Base-by-base conservation (phyloP, 202 grass and related monocot genomes). In the Zizania palustris region DNA sequence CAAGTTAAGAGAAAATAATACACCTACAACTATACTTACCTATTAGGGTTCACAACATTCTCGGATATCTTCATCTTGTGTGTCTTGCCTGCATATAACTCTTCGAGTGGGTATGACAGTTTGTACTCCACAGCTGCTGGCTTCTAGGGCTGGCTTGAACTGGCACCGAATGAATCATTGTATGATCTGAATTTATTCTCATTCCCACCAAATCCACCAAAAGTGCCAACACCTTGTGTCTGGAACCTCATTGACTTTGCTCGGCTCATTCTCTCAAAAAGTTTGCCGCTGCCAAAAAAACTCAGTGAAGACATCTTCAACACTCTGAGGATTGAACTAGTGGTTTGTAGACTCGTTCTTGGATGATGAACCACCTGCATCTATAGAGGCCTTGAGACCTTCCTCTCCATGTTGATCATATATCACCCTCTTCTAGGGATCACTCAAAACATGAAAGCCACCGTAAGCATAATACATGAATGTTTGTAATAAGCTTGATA, bases 41-140 rank as follows among this genome's bases (percentile, higher is more conserved):
- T 91, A 42, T 94, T 92, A 69, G 79, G 73, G 48, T 73, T 88
- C 21, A 88, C 54, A 44, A 98, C 80, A 1, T 85, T 94, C 70
- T 89, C 88, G 69, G 95, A 94, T 80, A 98, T 98, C 83, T 94
- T 98, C 95, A 92, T 94, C 83, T 90, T 95, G 82, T 85, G 88
- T 5, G 90, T 91, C 34, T 89, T 86, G 40, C 95, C 95, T 6
- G 85, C 71, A 63, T 90, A 95, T 3, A 98, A 45, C 58, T 98
- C 95, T 65, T 82, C 89, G 14, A 98, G 91, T 38, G 80, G 81
- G 80, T 91, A 98, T 4, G 87, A 66, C 11, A 98, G 67, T 53
- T 94, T 94, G 35, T 83, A 88, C 71, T 98, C 95, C 45, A 98
- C 89, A 18, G 91, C 46, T 3, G 85, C 80, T 15, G 91, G 84